Percentiles rank a stretch among this genome's conserved stretches.
Conservation (phyloP, 371 early-diverging fungal genomes). For the Lichtheimia ornata region DNA sequence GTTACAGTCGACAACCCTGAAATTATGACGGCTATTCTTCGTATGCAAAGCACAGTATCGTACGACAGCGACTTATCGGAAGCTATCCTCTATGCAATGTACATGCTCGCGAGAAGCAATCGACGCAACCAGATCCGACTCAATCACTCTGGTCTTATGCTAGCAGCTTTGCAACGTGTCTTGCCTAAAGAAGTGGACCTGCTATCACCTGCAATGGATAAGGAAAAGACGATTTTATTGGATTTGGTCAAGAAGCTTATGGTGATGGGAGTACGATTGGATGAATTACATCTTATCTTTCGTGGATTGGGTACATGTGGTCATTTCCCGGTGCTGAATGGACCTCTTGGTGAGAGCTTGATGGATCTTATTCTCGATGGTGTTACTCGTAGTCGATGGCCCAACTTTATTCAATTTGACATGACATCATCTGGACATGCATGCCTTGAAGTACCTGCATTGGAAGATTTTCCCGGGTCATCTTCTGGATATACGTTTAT, state of each 20-base stretch:
- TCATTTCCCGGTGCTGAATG: slow-evolving; percentile 15
- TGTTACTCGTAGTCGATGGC: slow-evolving; percentile 63
- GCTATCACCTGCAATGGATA: slow-evolving; percentile 15
- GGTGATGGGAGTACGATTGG: slow-evolving; percentile 63
- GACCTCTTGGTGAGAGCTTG: slow-evolving; percentile 17
- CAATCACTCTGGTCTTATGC: slow-evolving; percentile 59
- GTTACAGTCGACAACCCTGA: slow-evolving; percentile 56
- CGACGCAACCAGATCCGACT: slow-evolving; percentile 66
- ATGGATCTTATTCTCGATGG: slow-evolving; percentile 66
- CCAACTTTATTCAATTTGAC: slow-evolving; percentile 72
- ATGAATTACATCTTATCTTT: slow-evolving; percentile 64
- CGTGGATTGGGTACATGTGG: slow-evolving; percentile 40
- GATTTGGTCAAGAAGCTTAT: slow-evolving; percentile 60
- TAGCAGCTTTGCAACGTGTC: slow-evolving; percentile 51
- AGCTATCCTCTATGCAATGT: slow-evolving; percentile 49
- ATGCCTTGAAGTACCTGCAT: slow-evolving; percentile 43
- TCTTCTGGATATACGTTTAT: slow-evolving; percentile 64
- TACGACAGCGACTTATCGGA: slow-evolving; percentile 41
- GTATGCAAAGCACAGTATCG: slow-evolving; percentile 44
- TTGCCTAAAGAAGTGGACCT: slow-evolving; percentile 29
- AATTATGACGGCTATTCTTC: slow-evolving; percentile 54
- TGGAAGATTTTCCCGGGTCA: slow-evolving; percentile 53
- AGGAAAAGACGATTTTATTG: slow-evolving; percentile 44
- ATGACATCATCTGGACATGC: slow-evolving; percentile 32
- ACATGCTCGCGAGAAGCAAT: slow-evolving; percentile 53